Conservation (phyloP, 768 basidiomycete species). For the Coprinopsis strossmayeri region DNA sequence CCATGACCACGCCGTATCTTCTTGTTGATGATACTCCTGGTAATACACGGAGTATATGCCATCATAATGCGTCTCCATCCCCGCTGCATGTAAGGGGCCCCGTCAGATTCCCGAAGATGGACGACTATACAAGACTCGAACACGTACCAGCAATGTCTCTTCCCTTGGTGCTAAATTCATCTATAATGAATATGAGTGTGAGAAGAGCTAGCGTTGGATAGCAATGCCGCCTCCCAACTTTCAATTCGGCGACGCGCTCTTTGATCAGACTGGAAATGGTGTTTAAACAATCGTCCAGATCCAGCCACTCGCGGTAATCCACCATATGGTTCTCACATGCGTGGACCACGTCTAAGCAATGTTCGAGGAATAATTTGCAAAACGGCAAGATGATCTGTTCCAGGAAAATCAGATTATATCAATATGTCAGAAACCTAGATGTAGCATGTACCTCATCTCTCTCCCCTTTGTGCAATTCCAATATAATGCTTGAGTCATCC, state of each 20-base stretch:
- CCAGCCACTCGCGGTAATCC: conserved; percentile 11
- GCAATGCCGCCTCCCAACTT: conserved; percentile 5
- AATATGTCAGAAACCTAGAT: neutral
- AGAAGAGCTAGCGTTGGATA: neutral
- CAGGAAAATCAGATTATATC: neutral
- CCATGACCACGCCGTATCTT: neutral
- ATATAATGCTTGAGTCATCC: conserved; percentile 12
- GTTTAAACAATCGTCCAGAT: neutral
- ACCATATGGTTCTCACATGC: conserved; percentile 8
- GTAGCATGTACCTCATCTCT: conserved; percentile 11
- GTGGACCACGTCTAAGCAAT: conserved; percentile 9
- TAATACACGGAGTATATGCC: too few relatives aligned
- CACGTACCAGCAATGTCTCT: too few relatives aligned
- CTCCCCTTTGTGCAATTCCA: conserved; percentile 9
- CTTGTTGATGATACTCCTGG: too few relatives aligned
- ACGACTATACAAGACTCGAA: too few relatives aligned
- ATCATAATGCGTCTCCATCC: too few relatives aligned
- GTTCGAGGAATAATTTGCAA: conserved; percentile 13
- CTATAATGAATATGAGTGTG: too few relatives aligned
- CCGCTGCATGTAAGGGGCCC: too few relatives aligned
- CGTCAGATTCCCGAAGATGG: too few relatives aligned
- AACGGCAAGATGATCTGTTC: conserved; percentile 15
- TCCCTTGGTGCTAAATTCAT: too few relatives aligned
- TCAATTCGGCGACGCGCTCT: conserved; percentile 5
- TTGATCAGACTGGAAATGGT: neutral